Evolutionary conservation across 352 stramenopile species (phyloP), one percentile per base, ranked within the genome.

Genomic region (Globisporangium middletonii): DNA sequence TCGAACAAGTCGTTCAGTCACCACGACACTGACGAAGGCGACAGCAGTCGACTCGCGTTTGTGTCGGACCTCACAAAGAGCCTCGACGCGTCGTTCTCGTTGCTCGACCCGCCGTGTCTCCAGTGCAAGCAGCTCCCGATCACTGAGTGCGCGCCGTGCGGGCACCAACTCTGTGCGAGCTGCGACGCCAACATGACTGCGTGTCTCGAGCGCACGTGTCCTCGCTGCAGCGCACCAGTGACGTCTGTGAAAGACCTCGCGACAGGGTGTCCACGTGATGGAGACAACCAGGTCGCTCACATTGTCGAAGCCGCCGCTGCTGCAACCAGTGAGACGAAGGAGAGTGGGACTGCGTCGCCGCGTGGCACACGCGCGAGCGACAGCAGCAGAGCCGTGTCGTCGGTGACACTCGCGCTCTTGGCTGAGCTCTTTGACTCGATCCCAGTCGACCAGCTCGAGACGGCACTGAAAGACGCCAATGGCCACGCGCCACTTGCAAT

Each of bases 401-500:
- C 75, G 2, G 46, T 83, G 41, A 83, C 83, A 48, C 51, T 90
- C 38, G 86, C 80, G 7, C 65, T 89, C 35, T 27, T 94, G 23
- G 70, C 71, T 4, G 84, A 94, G 53, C 63, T 94, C 37, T 92
- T 94, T 42, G 78, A 89, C 28, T 69, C 62, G 33, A 85, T 94
- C 49, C 54, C 79, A 0, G 56, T 85, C n/a, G 70, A 85, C 12
- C 77, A 94, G 16, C 46, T 94, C 4, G 76, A 90, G 49, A 35
- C 30, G 18, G 71, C 77, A 27, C 64, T 92, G n/a, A 67, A 67
- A 44, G 66, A 73, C 11, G 73, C 72, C 5, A 44, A 71, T 28
- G 77, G 78, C 2, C 67, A 92, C 35, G 75, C 83, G 27, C 78
- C 76, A 2, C 58, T 67, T 44, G 76, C 75, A 7, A 87, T 94